Percentiles rank a stretch among this genome's conserved stretches.
Evolutionary conservation across 257 asterid genomes (phyloP).

Genomic region (Solanum piurae): DNA sequence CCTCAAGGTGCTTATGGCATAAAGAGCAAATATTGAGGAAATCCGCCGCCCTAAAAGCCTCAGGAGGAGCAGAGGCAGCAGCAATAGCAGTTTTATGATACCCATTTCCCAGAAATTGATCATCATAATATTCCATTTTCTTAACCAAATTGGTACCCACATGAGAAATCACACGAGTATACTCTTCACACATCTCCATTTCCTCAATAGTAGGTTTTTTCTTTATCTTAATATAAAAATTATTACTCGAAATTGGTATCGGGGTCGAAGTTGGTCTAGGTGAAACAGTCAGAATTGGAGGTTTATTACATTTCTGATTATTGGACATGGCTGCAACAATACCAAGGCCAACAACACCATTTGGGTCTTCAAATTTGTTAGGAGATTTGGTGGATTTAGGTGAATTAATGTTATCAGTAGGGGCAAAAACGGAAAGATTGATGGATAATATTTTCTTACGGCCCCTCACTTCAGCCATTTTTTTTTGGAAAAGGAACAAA

Average conservation of each 20-base stretch:
- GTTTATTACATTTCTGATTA: conserved; percentile 3
- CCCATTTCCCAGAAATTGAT: conserved; percentile 21
- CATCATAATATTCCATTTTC: conserved; percentile 57
- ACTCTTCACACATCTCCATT: conserved; percentile 60
- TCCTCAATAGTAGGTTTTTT: conserved; percentile 21
- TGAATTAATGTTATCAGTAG: conserved; percentile 8
- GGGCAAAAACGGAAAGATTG: conserved; percentile 36
- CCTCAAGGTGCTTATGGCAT: conserved; percentile 72
- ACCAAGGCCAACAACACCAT: conserved; percentile 78
- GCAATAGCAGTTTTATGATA: background rate
- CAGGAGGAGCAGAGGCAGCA: background rate
- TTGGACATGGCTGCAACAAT: conserved; percentile 31
- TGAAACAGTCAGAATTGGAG: conserved; percentile 27
- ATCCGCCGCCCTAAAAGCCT: conserved; percentile 20
- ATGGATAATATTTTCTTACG: conserved; percentile 25
- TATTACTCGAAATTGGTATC: background rate
- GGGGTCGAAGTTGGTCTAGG: conserved; percentile 42
- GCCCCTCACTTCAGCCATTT: conserved; percentile 30
- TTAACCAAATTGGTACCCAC: conserved; percentile 38
- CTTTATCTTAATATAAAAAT: background rate
- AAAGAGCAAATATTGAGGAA: conserved; percentile 63
- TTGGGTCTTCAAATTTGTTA: conserved; percentile 37
- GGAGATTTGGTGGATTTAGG: conserved; percentile 18
- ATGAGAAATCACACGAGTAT: conserved; percentile 69
- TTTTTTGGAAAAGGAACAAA: background rate